Evolutionary conservation across 129 eudicot species (phyloP).

Genomic region (Lactuca saligna): DNA sequence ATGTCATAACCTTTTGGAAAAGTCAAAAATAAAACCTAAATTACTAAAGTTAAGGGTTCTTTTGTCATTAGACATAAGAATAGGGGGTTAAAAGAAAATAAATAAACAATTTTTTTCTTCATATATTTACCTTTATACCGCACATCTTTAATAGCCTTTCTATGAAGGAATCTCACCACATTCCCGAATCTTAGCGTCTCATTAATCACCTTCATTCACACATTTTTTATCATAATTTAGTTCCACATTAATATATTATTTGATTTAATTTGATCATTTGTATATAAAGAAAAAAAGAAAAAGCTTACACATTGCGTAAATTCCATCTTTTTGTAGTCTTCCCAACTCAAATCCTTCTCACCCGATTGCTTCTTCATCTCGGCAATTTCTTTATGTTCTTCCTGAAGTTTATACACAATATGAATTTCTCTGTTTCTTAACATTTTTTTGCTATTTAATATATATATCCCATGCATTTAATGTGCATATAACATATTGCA

Average conservation of each 20-base stretch:
- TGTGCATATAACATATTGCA: background rate
- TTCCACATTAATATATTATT: background rate
- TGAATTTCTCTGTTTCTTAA: background rate
- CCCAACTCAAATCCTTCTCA: slow-evolving; percentile 74
- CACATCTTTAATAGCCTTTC: slow-evolving; percentile 92
- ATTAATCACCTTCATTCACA: slow-evolving; percentile 61
- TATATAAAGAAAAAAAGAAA: background rate
- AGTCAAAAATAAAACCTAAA: slow-evolving; percentile 22
- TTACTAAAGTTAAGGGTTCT: slow-evolving; percentile 7
- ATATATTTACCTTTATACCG: slow-evolving; percentile 69
- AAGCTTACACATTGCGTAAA: slow-evolving; percentile 92
- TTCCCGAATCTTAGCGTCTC: slow-evolving; percentile 94
- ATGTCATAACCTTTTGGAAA: slow-evolving; percentile 82
- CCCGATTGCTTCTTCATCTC: slow-evolving; percentile 55
- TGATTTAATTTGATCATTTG: background rate
- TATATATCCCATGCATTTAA: background rate
- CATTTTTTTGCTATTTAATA: background rate
- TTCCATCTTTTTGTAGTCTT: slow-evolving; percentile 94
- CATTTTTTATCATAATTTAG: background rate
- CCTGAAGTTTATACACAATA: slow-evolving; percentile 34
- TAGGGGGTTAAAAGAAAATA: slow-evolving; percentile 8
- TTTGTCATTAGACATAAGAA: slow-evolving; percentile 3
- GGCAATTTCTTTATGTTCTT: slow-evolving; percentile 69
- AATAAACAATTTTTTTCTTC: background rate
- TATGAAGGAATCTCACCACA: slow-evolving; percentile 95